Base-by-base conservation (phyloP, 1,284 basidiomycete species). In the Tilletiopsis washingtonensis region DNA sequence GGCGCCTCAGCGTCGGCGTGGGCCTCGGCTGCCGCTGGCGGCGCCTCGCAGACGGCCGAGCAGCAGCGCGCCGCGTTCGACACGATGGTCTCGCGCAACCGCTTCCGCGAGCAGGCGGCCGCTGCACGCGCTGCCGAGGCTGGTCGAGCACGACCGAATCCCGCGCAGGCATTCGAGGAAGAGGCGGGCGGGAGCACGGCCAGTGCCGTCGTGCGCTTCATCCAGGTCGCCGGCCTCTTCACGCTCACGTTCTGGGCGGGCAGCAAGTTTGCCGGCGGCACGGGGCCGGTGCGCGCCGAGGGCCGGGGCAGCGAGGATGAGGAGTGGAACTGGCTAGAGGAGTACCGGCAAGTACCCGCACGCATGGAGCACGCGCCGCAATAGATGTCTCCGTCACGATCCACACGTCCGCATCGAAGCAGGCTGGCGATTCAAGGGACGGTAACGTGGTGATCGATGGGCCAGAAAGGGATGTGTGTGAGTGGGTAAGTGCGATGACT, bases 181-280 rank as follows among this genome's bases (percentile, higher is more conserved):
- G 47, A 67, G 40, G 40, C 49, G 4, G 55, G 20, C 20, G 24
- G 5, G 14, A 23, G 63, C 26, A 54, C 49, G 20, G 43, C 57
- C 0, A 67, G 62, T 40, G 53, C 61, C 3, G n/a, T 67, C 5
- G 36, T 60, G 4, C 47, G 67, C 11, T 65, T 70, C 32, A 41
- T 56, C 1, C 68, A 70, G 51, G 64, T 69, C 14, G 44, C 56
- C 2, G 51, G 57, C 4, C 43, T 65, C 46, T n/a, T 70, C 24
- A 52, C 44, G 20, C 9, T 59, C 36, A 52, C 62, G 5, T 62
- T 55, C 17, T 64, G 61, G 53, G 53, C 53, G 1, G 62, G 62
- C 0, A 56, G 51, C 14, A 50, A 47, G 37, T 24, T 50, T 17
- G 43, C 40, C 17, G 40, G 29, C 20, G 36, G 44, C 6, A 25